Base-by-base conservation (phyloP, 306 rosid genomes). In the Spatholobus suberectus region DNA sequence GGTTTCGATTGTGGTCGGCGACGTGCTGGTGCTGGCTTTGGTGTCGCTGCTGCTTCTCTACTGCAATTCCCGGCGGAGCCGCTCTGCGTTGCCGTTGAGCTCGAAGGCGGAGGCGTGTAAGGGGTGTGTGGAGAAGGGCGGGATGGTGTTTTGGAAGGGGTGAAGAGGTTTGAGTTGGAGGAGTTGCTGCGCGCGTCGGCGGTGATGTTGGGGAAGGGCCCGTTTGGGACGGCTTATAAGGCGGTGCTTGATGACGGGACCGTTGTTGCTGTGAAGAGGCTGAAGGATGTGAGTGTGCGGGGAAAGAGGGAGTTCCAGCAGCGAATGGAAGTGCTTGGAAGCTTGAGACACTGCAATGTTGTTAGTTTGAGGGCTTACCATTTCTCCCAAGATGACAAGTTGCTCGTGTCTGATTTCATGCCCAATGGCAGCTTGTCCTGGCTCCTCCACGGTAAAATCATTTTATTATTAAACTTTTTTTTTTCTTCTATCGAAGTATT, bases 171-270 rank as follows among this genome's bases (percentile, higher is more conserved):
- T 47, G 97, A 95, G 86, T 87, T 93, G 0, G 98, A 93, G 79
- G 97, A 95, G 58, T 67, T 95, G 84, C 87, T 95, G 2, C 82
- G 94, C 3, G 95, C 98, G 21, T 95, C 98, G 2, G 97, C 98
- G 44, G 97, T 93, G 84, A 91, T 95, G 98, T 59, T 95, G 75
- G 98, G 98, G 8, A 95, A 95, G 67, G 97, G 98, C 0, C 92
- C 88, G 76, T 91, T 90, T 8, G 98, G 98, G 2, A 93, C 97
- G 15, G 90, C 95, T 12, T 95, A 95, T 62, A 95, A 95, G 79
- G 98, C 97, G 6, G 90, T 93, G 18, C 88, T 95, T 4, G 97
- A 95, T 32, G 97, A 95, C 18, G 98, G 98, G 0, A 89, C 73
- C 15, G 94, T 93, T 5, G 95, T 95, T 2, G 97, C 97, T 0